Conservation (phyloP, 352 stramenopile genomes). For the Globisporangium barbulae region DNA sequence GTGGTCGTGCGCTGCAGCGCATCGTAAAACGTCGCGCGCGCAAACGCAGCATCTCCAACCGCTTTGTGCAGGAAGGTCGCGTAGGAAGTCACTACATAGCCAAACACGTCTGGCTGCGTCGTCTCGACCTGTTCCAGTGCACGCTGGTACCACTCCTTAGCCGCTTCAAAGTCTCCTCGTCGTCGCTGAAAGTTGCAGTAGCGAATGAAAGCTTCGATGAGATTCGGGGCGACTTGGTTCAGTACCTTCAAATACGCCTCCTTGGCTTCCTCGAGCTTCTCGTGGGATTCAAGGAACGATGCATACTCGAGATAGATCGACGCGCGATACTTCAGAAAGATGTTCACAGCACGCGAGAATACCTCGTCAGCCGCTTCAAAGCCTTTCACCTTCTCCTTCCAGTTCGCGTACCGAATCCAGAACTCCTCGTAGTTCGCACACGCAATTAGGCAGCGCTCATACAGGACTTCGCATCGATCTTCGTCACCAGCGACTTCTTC, state of each 20-base stretch:
- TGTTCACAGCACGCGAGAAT: constrained; percentile 53
- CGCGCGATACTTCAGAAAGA: constrained; percentile 74
- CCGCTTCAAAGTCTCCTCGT: constrained; percentile 43
- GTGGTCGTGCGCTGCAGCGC: constrained; percentile 37
- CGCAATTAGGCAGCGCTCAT: constrained; percentile 78
- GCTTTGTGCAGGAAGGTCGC: constrained; percentile 53
- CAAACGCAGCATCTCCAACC: constrained; percentile 32
- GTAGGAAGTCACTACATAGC: constrained; percentile 53
- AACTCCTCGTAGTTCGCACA: constrained; percentile 84
- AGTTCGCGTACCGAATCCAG: constrained; percentile 70
- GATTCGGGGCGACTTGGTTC: constrained; percentile 44
- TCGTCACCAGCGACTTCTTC: constrained; percentile 57
- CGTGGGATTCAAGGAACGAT: constrained; percentile 57
- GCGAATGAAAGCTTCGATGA: constrained; percentile 62
- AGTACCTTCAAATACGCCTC: constrained; percentile 58
- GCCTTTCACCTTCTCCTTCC: constrained; percentile 48
- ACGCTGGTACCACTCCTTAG: constrained; percentile 51
- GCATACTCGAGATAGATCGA: constrained; percentile 77
- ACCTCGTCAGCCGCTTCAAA: constrained; percentile 66
- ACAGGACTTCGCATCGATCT: constrained; percentile 56
- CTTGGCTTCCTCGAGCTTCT: constrained; percentile 47
- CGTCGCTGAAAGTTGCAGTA: constrained; percentile 75
- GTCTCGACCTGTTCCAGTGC: constrained; percentile 40
- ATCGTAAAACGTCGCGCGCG: constrained; percentile 42
- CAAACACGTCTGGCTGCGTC: constrained; percentile 39